These are phyloP conservation scores for Tricholoma matsutake DNA, from an alignment of 768 basidiomycete genomes.

Conservation along the genomic window DNA sequence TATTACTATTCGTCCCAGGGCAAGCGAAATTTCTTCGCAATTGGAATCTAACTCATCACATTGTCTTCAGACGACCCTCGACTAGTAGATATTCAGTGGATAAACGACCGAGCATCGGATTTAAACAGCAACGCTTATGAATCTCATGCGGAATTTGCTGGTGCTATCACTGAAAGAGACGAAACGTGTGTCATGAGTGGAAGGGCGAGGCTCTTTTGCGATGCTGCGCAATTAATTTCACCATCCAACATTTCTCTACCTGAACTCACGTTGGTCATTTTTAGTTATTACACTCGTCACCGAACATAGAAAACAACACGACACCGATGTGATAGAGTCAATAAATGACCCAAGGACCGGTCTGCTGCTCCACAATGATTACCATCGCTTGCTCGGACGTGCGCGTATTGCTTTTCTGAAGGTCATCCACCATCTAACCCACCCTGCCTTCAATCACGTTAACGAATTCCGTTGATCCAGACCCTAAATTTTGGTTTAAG, in stretches of 20 bases:
- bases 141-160: slow-evolving; percentile 6
- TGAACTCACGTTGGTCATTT: not conserved
- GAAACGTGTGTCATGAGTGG: slow-evolving; percentile 7
- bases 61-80: slow-evolving; percentile 8
- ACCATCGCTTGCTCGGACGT: not conserved
- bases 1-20: slow-evolving; percentile 14
- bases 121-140: not conserved
- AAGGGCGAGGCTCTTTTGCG: not conserved
- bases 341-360: not conserved
- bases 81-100: slow-evolving; percentile 8
- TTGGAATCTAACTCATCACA: slow-evolving; percentile 3
- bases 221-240: slow-evolving; percentile 12
- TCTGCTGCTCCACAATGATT: not conserved
- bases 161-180: slow-evolving; percentile 8
- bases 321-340: not conserved
- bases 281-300: not conserved
- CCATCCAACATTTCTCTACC: slow-evolving; percentile 8
- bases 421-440: not conserved
- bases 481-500: not conserved
- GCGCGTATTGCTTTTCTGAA: not conserved
- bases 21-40: not conserved
- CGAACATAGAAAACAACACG: not conserved
- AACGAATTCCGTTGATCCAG: not conserved
- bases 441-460: not conserved
- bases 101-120: slow-evolving; percentile 2